Evolutionary conservation across 2,329 filamentous ascomycete species (phyloP).

Genomic region (Colletotrichum paranaense): DNA sequence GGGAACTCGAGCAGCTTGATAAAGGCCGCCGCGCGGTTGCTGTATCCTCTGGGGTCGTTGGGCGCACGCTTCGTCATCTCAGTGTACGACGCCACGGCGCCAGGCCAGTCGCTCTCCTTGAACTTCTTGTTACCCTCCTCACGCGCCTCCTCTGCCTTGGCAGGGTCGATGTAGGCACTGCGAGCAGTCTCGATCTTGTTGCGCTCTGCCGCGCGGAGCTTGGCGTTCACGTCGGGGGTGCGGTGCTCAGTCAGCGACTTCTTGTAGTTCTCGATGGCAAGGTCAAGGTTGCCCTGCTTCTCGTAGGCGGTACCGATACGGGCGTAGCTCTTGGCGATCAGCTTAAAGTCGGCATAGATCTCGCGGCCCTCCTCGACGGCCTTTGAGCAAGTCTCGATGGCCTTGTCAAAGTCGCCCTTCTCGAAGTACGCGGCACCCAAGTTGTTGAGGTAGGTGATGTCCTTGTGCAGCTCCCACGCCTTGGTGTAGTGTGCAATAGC

Average conservation of each 20-base stretch:
- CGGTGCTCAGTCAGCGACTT: conserved; percentile 96
- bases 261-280: conserved; percentile 91
- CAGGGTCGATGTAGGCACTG: conserved; percentile 87
- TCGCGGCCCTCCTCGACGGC: conserved; percentile 91
- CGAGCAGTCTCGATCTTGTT: conserved; percentile 81
- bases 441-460: conserved; percentile 98
- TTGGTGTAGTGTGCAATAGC: conserved; percentile 95
- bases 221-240: conserved; percentile 91
- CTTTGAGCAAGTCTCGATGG: conserved; percentile 87
- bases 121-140: conserved; percentile 97
- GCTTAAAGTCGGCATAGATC: conserved; percentile 95
- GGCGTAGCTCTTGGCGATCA: conserved; percentile 97
- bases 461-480: conserved; percentile 94
- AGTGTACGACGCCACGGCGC: conserved; percentile 89
- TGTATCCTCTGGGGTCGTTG: conserved; percentile 92
- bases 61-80: conserved; percentile 98
- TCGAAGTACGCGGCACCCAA: conserved; percentile 94
- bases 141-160: conserved; percentile 93
- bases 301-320: conserved; percentile 96
- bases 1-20: conserved; percentile 98
- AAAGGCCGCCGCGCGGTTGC: conserved; percentile 95
- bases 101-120: conserved; percentile 96
- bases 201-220: conserved; percentile 92
- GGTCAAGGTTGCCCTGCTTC: conserved; percentile 82
- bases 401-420: conserved; percentile 91